Conservation (phyloP, 768 basidiomycete species). For the Scleroderma bovista region DNA sequence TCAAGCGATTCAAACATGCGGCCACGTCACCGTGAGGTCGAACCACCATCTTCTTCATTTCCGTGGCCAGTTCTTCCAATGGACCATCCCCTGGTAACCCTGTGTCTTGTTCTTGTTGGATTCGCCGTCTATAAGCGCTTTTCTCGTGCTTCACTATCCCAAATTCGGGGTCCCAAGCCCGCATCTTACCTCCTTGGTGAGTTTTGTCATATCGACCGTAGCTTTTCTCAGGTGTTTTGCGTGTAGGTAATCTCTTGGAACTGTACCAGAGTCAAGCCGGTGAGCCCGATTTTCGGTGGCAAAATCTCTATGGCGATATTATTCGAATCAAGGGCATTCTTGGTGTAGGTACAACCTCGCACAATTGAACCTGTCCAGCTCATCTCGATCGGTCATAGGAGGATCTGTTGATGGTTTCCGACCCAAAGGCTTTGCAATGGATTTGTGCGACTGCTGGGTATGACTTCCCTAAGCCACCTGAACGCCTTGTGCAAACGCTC, state of each 20-base stretch:
- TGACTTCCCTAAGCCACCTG: slow-evolving; percentile 34
- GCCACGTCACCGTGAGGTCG: neutral
- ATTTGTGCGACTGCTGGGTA: slow-evolving; percentile 41
- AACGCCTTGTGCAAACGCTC: slow-evolving; percentile 14
- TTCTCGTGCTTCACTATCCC: neutral
- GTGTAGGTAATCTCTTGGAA: slow-evolving; percentile 27
- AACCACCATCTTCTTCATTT: neutral
- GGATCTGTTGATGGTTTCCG: slow-evolving; percentile 40
- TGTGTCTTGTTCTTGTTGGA: neutral
- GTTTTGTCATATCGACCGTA: neutral
- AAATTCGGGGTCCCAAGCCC: slow-evolving; percentile 2
- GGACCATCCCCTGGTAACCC: neutral
- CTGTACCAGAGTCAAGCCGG: slow-evolving; percentile 23
- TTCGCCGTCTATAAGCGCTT: slow-evolving; percentile 4
- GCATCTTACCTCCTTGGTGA: slow-evolving; percentile 6
- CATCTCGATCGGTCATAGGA: slow-evolving; percentile 25
- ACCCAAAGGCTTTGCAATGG: slow-evolving; percentile 39
- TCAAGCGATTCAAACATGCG: neutral
- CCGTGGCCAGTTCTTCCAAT: neutral
- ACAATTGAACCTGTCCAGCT: slow-evolving; percentile 4
- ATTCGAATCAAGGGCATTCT: slow-evolving; percentile 24
- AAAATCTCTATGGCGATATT: slow-evolving; percentile 23
- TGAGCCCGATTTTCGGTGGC: slow-evolving; percentile 26
- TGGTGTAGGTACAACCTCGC: slow-evolving; percentile 13
- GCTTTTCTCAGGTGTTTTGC: neutral